Evolutionary conservation across 1,139 yeast species (phyloP).

Genomic region (Wickerhamiella infanticola): DNA sequence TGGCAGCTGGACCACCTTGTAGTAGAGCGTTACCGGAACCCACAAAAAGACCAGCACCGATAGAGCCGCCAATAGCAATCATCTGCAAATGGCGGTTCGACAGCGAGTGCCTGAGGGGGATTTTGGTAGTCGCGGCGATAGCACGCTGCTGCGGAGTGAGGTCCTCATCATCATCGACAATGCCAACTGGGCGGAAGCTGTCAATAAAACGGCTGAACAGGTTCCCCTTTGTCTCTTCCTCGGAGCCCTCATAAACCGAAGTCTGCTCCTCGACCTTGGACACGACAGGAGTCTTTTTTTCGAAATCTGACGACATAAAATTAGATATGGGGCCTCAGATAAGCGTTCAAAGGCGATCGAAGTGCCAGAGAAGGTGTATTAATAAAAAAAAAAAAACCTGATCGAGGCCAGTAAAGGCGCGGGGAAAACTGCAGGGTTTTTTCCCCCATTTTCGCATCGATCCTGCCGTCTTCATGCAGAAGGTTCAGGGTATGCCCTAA

Average conservation of each 20-base stretch:
- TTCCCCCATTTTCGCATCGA: not conserved
- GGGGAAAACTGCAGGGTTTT: not conserved
- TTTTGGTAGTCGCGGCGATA: slow-evolving; percentile 18
- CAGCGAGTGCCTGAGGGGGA: slow-evolving; percentile 30
- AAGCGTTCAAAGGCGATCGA: too few species aligned
- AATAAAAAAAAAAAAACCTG: too few species aligned
- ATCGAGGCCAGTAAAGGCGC: not conserved
- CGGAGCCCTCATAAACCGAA: not conserved
- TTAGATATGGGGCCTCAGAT: too few species aligned
- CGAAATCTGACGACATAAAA: not conserved
- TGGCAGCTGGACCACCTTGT: slow-evolving; percentile 53
- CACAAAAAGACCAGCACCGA: slow-evolving; percentile 60
- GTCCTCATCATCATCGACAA: not conserved
- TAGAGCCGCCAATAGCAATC: slow-evolving; percentile 81
- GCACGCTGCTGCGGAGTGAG: slow-evolving; percentile 3
- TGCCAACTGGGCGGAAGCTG: not conserved
- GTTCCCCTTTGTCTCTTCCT: not conserved
- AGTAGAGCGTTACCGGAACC: slow-evolving; percentile 46
- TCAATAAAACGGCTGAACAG: not conserved
- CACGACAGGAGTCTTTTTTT: not conserved
- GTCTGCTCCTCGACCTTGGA: not conserved
- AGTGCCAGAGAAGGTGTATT: not conserved
- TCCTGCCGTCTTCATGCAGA: too few species aligned
- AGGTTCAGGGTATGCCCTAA: too few species aligned
- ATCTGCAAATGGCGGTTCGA: slow-evolving; percentile 47